These are phyloP conservation scores for Cladosporium sp. DNA, from an alignment of 2,329 filamentous ascomycete genomes.

Conservation along the genomic window DNA sequence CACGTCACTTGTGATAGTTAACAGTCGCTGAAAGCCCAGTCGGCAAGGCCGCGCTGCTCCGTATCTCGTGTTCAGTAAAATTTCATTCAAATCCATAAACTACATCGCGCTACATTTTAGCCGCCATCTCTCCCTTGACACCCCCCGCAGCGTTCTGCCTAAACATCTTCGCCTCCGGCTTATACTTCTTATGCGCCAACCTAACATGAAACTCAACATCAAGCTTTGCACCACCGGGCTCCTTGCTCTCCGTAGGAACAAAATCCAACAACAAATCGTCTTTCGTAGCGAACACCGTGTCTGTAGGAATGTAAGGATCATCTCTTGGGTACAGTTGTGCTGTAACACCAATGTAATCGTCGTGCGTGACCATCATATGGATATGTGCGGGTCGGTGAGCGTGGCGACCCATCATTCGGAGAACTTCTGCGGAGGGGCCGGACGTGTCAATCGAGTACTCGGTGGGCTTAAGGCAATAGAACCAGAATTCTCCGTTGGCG, in stretches of 20 bases:
- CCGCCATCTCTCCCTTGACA: too few species aligned
- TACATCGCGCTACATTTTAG: too few species aligned
- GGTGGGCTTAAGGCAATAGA: constrained; percentile 40
- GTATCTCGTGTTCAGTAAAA: too few species aligned
- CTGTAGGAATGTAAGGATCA: constrained; percentile 49
- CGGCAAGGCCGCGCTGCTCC: too few species aligned
- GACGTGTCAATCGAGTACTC: constrained; percentile 54
- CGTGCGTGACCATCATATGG: constrained; percentile 50
- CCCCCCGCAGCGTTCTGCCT: background rate
- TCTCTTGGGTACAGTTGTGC: constrained; percentile 53
- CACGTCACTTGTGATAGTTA: too few species aligned
- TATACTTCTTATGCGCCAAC: background rate
- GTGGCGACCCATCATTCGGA: constrained; percentile 57
- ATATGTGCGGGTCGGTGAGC: constrained; percentile 59
- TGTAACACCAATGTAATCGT: constrained; percentile 50
- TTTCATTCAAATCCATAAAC: too few species aligned
- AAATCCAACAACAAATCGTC: constrained; percentile 52
- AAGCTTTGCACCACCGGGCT: constrained; percentile 38
- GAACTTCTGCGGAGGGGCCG: constrained; percentile 53
- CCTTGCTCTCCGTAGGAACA: constrained; percentile 42
- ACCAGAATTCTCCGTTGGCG: constrained; percentile 56
- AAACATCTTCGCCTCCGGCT: constrained; percentile 5
- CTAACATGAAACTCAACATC: background rate
- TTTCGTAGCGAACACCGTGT: constrained; percentile 55
- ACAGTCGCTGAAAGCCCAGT: too few species aligned